Percentiles rank a stretch among this genome's conserved stretches.
These are phyloP conservation scores for Fusarium ambrosium DNA, from an alignment of 2,329 filamentous ascomycete genomes.

Conservation along the genomic window DNA sequence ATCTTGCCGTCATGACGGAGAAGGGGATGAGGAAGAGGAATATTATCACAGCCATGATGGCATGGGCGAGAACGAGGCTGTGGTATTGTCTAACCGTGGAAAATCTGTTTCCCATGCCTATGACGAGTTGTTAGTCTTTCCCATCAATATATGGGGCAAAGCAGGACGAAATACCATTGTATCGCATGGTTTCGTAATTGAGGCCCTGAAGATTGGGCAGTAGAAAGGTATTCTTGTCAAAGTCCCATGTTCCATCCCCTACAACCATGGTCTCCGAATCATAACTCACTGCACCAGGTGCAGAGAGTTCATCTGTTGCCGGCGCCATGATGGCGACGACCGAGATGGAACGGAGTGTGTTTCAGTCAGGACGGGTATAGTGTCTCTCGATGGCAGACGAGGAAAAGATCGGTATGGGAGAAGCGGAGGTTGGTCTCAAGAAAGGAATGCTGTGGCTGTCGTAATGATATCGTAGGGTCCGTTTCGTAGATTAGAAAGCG, in stretches of 20 bases:
- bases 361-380: conserved; percentile 35
- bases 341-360: conserved; percentile 43
- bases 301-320: conserved; percentile 71
- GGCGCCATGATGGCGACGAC: conserved; percentile 71
- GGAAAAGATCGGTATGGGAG: background rate
- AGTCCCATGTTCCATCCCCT: conserved; percentile 88
- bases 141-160: background rate
- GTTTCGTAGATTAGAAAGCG: conserved; percentile 11
- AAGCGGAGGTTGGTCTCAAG: conserved; percentile 21
- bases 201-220: conserved; percentile 82
- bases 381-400: conserved; percentile 16
- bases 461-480: conserved; percentile 18
- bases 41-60: conserved; percentile 77
- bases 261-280: conserved; percentile 80
- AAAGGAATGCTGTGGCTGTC: conserved; percentile 26
- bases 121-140: conserved; percentile 31
- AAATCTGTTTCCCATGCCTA: conserved; percentile 88
- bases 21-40: conserved; percentile 81
- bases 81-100: conserved; percentile 78
- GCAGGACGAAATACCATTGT: conserved; percentile 74
- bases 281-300: conserved; percentile 80
- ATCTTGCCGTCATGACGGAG: conserved; percentile 81
- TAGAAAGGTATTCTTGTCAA: conserved; percentile 80
- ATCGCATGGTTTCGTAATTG: conserved; percentile 85
- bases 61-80: conserved; percentile 77